These are phyloP conservation scores for Lentinula detonsa DNA, from an alignment of 768 basidiomycete genomes.

Conservation along the genomic window DNA sequence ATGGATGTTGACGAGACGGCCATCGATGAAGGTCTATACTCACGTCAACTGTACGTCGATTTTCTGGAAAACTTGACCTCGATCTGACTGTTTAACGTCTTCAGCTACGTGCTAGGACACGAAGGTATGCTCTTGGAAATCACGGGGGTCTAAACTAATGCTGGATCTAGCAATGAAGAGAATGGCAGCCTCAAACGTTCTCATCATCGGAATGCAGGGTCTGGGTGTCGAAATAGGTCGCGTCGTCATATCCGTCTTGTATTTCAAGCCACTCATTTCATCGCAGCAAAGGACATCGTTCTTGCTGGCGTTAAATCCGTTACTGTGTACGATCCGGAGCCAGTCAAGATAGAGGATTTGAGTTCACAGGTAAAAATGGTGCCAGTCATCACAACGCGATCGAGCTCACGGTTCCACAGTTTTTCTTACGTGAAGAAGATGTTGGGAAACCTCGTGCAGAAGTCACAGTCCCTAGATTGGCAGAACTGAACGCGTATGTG, in stretches of 20 bases:
- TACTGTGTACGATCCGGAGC: constrained; percentile 91
- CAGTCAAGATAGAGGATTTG: constrained; percentile 81
- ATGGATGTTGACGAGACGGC: constrained; percentile 87
- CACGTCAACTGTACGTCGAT: constrained; percentile 77
- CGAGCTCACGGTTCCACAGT: constrained; percentile 42
- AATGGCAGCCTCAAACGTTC: constrained; percentile 94
- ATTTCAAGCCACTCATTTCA: constrained; percentile 3
- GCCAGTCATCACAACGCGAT: background rate
- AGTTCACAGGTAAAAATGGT: constrained; percentile 69
- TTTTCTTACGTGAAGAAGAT: constrained; percentile 87
- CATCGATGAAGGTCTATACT: constrained; percentile 92
- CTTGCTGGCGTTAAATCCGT: constrained; percentile 98
- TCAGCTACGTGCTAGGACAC: constrained; percentile 91
- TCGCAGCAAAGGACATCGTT: constrained; percentile 85
- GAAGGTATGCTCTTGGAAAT: constrained; percentile 54
- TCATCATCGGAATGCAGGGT: constrained; percentile 89
- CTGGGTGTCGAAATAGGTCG: constrained; percentile 93
- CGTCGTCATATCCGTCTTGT: constrained; percentile 10
- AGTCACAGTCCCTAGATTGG: constrained; percentile 80
- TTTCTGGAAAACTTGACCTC: constrained; percentile 11
- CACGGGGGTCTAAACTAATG: constrained; percentile 7
- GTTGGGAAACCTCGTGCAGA: constrained; percentile 84
- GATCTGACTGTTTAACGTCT: constrained; percentile 12
- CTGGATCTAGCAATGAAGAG: constrained; percentile 85
- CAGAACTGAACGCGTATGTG: constrained; percentile 94